Conservation (phyloP, 768 basidiomycete species). For the Cystofilobasidium macerans region DNA sequence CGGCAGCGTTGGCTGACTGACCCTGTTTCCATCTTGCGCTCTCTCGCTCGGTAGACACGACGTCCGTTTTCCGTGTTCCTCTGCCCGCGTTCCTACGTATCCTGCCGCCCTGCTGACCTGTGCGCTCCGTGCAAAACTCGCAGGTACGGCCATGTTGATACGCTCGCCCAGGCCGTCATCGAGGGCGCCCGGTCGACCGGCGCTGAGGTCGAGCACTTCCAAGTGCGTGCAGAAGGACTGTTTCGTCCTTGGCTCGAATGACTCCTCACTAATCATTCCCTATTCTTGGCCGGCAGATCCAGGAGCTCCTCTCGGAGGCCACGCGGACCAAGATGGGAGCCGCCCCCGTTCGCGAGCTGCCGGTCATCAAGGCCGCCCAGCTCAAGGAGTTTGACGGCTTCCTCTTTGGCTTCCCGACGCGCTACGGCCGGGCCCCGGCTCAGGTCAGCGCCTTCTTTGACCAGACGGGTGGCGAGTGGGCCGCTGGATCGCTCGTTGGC, state of each 20-base stretch:
- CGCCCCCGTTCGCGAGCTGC: background rate
- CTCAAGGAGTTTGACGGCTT: conserved; percentile 21
- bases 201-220: conserved; percentile 6
- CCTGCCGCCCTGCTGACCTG: too few species aligned
- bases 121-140: too few species aligned
- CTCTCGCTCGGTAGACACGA: background rate
- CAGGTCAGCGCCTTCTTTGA: conserved; percentile 21
- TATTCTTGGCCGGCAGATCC: too few species aligned
- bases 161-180: conserved; percentile 18
- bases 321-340: conserved; percentile 21
- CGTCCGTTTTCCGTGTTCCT: too few species aligned
- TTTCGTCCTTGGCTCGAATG: background rate
- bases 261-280: too few species aligned
- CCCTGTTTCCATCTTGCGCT: background rate
- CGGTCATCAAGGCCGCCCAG: conserved; percentile 10
- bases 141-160: conserved; percentile 18
- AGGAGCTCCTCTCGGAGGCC: conserved; percentile 24
- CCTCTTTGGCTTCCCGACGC: conserved; percentile 9
- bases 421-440: conserved; percentile 22
- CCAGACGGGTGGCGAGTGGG: conserved; percentile 3
- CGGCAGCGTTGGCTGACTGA: too few species aligned
- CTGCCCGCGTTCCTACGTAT: too few species aligned
- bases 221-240: too few species aligned
- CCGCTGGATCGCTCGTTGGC: conserved; percentile 13
- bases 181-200: background rate